Conservation (phyloP, 768 basidiomycete genomes). For the Amanita pseudoporphyria region DNA sequence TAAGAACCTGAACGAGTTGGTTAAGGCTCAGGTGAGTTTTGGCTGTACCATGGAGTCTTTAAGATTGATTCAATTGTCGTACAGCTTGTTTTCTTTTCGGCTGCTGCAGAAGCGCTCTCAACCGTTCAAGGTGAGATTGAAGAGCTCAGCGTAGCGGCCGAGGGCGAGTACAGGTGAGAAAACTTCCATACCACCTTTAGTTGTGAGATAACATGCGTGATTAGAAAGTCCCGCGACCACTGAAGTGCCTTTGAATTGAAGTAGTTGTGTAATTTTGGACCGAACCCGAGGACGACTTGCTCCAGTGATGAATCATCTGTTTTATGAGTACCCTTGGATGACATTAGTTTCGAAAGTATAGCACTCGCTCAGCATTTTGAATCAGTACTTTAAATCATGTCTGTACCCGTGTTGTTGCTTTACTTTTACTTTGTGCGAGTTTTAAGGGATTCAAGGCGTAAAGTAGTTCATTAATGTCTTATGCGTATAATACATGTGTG, state of each 20-base stretch:
- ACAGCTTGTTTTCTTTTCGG: slow-evolving; percentile 61
- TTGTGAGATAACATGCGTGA: slow-evolving; percentile 7
- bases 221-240: slow-evolving; percentile 85
- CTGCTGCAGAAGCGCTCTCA: slow-evolving; percentile 75
- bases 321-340: too few species aligned
- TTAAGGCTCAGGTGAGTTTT: slow-evolving; percentile 67
- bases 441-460: background rate
- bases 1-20: slow-evolving; percentile 87
- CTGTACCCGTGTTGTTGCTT: background rate
- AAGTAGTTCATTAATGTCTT: slow-evolving; percentile 4
- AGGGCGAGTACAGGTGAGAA: slow-evolving; percentile 83
- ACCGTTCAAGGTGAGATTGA: slow-evolving; percentile 86
- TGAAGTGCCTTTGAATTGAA: slow-evolving; percentile 39
- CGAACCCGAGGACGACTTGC: background rate
- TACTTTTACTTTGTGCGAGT: too few species aligned
- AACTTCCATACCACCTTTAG: background rate
- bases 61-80: background rate
- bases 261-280: background rate
- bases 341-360: background rate
- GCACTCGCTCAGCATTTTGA: background rate
- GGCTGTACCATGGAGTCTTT: background rate
- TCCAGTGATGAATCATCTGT: background rate
- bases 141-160: slow-evolving; percentile 85
- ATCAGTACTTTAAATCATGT: background rate
- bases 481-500: slow-evolving; percentile 7